phyloP scores from a whole-genome alignment of 495 filamentous ascomycete genomes.

The Hyaloscypha hepaticicola region DNA sequence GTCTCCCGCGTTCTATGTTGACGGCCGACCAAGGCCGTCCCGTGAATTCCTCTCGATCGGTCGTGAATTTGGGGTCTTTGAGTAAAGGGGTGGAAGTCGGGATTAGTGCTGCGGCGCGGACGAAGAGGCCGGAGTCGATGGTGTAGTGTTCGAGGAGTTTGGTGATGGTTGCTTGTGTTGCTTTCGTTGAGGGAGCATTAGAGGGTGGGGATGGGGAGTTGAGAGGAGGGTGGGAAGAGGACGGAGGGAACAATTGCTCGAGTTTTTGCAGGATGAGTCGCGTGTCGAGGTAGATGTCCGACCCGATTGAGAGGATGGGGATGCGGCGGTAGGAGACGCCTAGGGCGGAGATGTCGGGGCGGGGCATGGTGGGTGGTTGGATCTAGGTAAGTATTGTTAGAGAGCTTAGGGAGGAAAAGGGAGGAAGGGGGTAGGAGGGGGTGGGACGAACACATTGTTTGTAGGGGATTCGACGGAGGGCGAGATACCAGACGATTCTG shows the following conservation, averaged over 20 bases:
- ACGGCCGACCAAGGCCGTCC: constrained; percentile 36
- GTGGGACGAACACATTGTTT: constrained; percentile 50
- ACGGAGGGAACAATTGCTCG: constrained; percentile 46
- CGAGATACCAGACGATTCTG: constrained; percentile 60
- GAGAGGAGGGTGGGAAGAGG: constrained; percentile 18
- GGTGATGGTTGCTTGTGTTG: constrained; percentile 31
- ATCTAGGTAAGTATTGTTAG: constrained; percentile 33
- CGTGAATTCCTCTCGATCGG: constrained; percentile 50
- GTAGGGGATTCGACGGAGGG: constrained; percentile 55
- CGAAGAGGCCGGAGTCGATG: constrained; percentile 50
- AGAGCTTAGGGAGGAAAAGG: constrained; percentile 5
- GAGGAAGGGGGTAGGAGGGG: not conserved
- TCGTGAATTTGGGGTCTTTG: constrained; percentile 47
- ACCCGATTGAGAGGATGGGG: constrained; percentile 58
- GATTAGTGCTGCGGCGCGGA: constrained; percentile 43
- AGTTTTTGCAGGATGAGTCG: constrained; percentile 59
- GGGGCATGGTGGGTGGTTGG: constrained; percentile 59
- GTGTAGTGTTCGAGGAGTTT: constrained; percentile 43
- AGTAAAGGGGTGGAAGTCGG: constrained; percentile 47
- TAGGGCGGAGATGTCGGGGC: constrained; percentile 54
- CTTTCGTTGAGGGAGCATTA: not conserved
- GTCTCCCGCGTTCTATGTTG: constrained; percentile 34
- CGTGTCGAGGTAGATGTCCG: constrained; percentile 57
- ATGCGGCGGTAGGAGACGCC: constrained; percentile 65
- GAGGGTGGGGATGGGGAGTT: not conserved